Percentiles rank a stretch among this genome's conserved stretches.
These are phyloP conservation scores for Exophiala sp. DNA, from an alignment of 2,329 filamentous ascomycete genomes.

Conservation along the genomic window DNA sequence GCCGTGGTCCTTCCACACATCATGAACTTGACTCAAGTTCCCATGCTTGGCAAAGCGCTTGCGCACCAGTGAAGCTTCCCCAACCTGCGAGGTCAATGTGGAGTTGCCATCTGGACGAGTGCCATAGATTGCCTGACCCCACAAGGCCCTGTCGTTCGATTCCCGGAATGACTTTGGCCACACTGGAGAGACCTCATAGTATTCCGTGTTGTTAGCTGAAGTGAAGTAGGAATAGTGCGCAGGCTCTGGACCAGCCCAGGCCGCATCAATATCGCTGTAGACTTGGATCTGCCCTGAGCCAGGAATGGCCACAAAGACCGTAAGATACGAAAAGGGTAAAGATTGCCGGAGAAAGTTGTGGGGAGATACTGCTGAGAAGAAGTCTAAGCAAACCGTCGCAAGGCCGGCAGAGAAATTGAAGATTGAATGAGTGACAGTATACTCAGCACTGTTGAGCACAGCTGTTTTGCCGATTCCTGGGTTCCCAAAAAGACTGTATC, in stretches of 20 bases:
- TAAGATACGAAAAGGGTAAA: constrained; percentile 45
- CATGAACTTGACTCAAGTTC: constrained; percentile 27
- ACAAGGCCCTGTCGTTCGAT: constrained; percentile 39
- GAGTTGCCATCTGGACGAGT: constrained; percentile 31
- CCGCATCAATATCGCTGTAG: constrained; percentile 44
- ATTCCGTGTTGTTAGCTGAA: constrained; percentile 33
- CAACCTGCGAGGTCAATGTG: constrained; percentile 33
- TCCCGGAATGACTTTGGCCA: constrained; percentile 35
- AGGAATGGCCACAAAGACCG: constrained; percentile 33
- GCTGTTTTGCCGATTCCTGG: constrained; percentile 33
- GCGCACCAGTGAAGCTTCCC: constrained; percentile 30
- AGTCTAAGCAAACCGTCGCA: constrained; percentile 39
- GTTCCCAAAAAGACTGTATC: constrained; percentile 40
- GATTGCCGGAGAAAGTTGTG: constrained; percentile 43
- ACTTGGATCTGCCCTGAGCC: constrained; percentile 35
- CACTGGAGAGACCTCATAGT: constrained; percentile 32
- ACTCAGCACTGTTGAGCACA: constrained; percentile 35
- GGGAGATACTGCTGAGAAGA: constrained; percentile 45
- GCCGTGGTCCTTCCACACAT: constrained; percentile 29
- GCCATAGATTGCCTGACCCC: constrained; percentile 43
- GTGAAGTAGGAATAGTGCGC: constrained; percentile 27
- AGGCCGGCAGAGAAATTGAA: constrained; percentile 39
- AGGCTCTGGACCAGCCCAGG: constrained; percentile 39
- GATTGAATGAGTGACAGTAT: constrained; percentile 42
- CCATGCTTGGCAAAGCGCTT: constrained; percentile 35